Evolutionary conservation across 495 filamentous ascomycete genomes (phyloP).

Genomic region (Xylaria scruposa): DNA sequence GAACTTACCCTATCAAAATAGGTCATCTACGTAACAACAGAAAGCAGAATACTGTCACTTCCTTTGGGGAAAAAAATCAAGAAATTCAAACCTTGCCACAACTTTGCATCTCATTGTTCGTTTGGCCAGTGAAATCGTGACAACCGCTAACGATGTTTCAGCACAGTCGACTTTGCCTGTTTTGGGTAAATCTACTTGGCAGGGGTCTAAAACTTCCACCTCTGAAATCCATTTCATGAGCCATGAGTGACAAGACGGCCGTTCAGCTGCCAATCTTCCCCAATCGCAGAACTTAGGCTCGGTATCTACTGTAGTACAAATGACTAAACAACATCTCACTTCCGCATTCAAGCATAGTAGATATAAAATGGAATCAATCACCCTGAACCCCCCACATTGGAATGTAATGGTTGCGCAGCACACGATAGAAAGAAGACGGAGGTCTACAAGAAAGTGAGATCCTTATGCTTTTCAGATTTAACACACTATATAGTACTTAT

Average conservation of each 20-base stretch:
- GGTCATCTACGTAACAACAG: neutral
- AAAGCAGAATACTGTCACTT: neutral
- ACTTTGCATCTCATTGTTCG: neutral
- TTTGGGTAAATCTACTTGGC: constrained; percentile 22
- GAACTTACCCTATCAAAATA: neutral
- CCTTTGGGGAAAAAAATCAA: neutral
- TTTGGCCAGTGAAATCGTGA: constrained; percentile 4
- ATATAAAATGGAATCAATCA: neutral
- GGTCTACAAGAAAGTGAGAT: neutral
- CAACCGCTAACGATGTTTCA: neutral
- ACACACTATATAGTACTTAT: constrained; percentile 3
- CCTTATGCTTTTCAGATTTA: neutral
- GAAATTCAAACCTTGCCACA: neutral
- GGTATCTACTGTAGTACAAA: neutral
- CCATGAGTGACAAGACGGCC: neutral
- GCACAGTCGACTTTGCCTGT: neutral
- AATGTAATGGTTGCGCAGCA: neutral
- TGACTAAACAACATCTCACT: neutral
- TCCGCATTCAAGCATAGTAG: neutral
- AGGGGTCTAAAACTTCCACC: constrained; percentile 26
- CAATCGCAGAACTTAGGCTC: neutral
- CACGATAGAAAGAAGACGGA: no score
- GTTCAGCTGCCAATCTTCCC: neutral
- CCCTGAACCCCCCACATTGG: neutral
- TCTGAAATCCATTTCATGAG: neutral